Conservation (phyloP, 2,329 filamentous ascomycete genomes). For the Trichoderma arundinaceum region DNA sequence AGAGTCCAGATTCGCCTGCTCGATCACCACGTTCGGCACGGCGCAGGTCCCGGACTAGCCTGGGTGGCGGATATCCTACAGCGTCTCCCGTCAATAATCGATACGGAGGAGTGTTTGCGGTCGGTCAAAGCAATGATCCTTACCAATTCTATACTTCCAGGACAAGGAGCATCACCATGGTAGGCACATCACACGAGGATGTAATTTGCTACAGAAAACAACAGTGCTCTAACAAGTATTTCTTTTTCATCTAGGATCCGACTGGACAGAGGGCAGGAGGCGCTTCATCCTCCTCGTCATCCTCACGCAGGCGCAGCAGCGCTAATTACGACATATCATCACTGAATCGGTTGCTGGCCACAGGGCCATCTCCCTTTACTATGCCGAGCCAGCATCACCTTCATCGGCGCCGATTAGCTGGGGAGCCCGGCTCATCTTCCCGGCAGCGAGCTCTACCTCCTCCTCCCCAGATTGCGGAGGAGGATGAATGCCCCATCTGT, state of each 20-base stretch:
- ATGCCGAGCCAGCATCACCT: constrained; percentile 41
- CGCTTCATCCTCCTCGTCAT: constrained; percentile 39
- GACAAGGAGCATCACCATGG: constrained; percentile 57
- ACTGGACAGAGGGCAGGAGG: constrained; percentile 34
- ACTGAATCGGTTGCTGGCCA: constrained; percentile 49
- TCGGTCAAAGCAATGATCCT: constrained; percentile 43
- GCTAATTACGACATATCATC: constrained; percentile 43
- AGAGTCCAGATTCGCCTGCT: constrained; percentile 46
- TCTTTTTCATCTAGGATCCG: constrained; percentile 30
- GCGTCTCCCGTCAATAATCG: constrained; percentile 39
- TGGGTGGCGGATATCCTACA: constrained; percentile 43
- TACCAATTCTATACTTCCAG: constrained; percentile 44
- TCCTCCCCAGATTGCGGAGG: constrained; percentile 65
- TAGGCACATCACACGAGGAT: constrained; percentile 40
- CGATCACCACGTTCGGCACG: constrained; percentile 48
- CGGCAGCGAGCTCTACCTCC: constrained; percentile 49
- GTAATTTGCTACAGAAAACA: not conserved
- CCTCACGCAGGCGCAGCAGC: constrained; percentile 41
- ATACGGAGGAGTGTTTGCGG: constrained; percentile 48
- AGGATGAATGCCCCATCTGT: constrained; percentile 81
- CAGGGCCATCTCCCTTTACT: constrained; percentile 43
- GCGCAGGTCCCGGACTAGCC: constrained; percentile 54
- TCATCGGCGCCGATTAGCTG: constrained; percentile 42
- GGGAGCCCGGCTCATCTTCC: constrained; percentile 45
- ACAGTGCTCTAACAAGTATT: constrained; percentile 20